These are phyloP conservation scores for Solanum okadae DNA, from an alignment of 257 asterid genomes.

Conservation along the genomic window DNA sequence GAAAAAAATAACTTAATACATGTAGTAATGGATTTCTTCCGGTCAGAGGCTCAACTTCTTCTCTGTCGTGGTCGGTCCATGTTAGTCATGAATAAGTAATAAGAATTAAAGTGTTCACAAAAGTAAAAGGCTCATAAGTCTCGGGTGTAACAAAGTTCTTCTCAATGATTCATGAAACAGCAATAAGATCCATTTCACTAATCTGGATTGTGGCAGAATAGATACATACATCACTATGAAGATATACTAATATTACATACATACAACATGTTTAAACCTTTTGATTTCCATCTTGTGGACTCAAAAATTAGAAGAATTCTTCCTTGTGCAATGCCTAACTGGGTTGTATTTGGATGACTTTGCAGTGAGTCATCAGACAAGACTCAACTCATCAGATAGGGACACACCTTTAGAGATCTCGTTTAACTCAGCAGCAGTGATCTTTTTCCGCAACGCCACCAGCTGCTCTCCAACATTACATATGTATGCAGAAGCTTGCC, in stretches of 20 bases:
- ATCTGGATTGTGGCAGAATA: not conserved
- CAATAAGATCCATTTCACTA: not conserved
- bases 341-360: not conserved
- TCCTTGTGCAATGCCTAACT: not conserved
- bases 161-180: not conserved
- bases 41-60: too few species aligned
- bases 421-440: conserved; percentile 15
- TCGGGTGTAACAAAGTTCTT: not conserved
- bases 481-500: conserved; percentile 88
- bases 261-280: not conserved
- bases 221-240: not conserved
- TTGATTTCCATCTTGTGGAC: not conserved
- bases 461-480: conserved; percentile 81
- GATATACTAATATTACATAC: not conserved
- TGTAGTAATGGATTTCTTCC: too few species aligned
- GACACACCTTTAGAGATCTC: conserved; percentile 13
- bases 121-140: too few species aligned
- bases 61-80: too few species aligned
- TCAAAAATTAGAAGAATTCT: not conserved
- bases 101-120: too few species aligned
- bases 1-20: too few species aligned
- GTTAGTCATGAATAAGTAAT: too few species aligned
- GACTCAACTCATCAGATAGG: conserved; percentile 42
- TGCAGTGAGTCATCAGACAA: conserved; percentile 25
- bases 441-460: conserved; percentile 39